Conservation (phyloP, 2,329 filamentous ascomycete genomes). For the Ceratocystis lukuohia region DNA sequence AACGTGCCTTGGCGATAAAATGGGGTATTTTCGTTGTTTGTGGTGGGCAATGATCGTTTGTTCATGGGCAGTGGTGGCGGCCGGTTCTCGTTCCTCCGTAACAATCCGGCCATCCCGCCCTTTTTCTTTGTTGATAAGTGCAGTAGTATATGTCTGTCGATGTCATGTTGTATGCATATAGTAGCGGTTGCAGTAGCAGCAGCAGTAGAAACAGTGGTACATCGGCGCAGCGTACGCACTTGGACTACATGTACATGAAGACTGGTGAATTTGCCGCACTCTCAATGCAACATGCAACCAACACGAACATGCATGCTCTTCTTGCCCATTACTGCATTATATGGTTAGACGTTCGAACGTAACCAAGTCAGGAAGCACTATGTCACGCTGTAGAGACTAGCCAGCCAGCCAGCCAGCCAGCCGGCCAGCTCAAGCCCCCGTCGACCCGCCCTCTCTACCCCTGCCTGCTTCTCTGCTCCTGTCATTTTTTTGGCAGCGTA, state of each 20-base stretch:
- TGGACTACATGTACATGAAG: no score
- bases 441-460: not conserved
- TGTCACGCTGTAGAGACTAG: not conserved
- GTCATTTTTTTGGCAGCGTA: not conserved
- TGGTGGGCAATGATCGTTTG: not conserved
- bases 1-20: not conserved
- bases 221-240: no score
- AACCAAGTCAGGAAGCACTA: not conserved
- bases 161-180: not conserved
- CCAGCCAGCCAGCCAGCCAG: not conserved
- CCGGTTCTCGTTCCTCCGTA: not conserved
- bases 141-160: no score
- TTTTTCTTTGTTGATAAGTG: not conserved
- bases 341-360: not conserved
- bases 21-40: not conserved
- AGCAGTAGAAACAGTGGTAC: no score
- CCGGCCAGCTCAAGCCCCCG: not conserved
- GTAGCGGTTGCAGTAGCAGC: not conserved
- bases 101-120: not conserved
- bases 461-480: not conserved
- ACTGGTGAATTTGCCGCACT: no score
- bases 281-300: not conserved
- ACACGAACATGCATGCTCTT: not conserved
- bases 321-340: no score
- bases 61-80: not conserved